phyloP scores from a whole-genome alignment of 768 basidiomycete genomes.

The Podaxis carcinomalis region DNA sequence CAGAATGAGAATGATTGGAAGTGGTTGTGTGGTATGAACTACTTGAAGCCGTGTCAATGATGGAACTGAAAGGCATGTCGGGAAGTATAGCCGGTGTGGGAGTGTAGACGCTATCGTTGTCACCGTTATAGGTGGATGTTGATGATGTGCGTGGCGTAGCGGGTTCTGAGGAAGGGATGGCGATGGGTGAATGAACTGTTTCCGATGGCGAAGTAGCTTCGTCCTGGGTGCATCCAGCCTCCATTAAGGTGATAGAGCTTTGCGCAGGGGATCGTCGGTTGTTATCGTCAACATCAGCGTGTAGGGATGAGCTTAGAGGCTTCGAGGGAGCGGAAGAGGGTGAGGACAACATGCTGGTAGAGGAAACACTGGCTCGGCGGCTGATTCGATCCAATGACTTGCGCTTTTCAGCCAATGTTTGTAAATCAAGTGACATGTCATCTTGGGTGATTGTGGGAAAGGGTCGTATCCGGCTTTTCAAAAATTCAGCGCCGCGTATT shows the following conservation, averaged over 20 bases:
- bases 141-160: background rate
- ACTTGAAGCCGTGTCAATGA: background rate
- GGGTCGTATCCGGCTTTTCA: background rate
- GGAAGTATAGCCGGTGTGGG: background rate
- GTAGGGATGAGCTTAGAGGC: background rate
- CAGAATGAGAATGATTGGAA: background rate
- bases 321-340: background rate
- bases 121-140: conserved; percentile 12
- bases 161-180: conserved; percentile 10
- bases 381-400: background rate
- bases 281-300: background rate
- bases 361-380: conserved; percentile 5
- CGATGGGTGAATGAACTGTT: conserved; percentile 16
- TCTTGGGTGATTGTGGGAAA: conserved; percentile 7
- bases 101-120: conserved; percentile 10
- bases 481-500: conserved; percentile 1
- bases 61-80: background rate
- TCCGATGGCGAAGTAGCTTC: conserved; percentile 5
- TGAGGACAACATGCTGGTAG: conserved; percentile 6
- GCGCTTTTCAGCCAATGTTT: background rate
- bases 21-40: background rate
- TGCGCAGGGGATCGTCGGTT: background rate
- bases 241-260: background rate
- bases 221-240: conserved; percentile 8
- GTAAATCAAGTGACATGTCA: conserved; percentile 3